Evolutionary conservation across 106 monocot species (phyloP), one percentile per base, ranked within the genome.

Genomic region (Dioscorea dumetorum): DNA sequence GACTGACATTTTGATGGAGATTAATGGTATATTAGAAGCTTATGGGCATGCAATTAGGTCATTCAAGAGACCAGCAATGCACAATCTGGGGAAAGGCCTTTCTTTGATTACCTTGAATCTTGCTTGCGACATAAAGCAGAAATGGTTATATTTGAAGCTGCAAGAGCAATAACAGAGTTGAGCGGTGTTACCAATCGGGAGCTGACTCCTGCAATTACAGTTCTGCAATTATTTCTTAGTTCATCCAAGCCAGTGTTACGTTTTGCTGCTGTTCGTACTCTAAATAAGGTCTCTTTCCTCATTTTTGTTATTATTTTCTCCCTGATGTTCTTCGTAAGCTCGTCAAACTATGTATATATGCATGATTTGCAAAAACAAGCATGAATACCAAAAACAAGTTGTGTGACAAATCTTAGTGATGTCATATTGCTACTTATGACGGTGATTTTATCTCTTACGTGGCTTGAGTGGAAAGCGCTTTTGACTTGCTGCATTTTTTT

Each of bases 131-230:
- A 99, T 57, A 93, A 99, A 83, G 79, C 99, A 71, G 99, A 99
- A 66, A 99, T 99, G 93, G 99, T 99, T 33, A 90, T 90, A 77
- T 75, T 99, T 75, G 99, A 99, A 82, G 93, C 99, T 66, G 93
- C 99, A 57, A 90, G 93, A 62, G 93, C 99, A 73, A 99, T 99
- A 69, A 99, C 99, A 41, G 93, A 93, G 64, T 60, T 99, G 49
- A 85, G 54, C 77, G 93, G 93, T 48, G 99, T 99, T 31, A 93
- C 93, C 64, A 93, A 79, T 62, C 75, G 93, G 35, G 99, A 99
- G 74, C 77, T 99, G 66, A 90, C 83, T 63, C 99, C 99, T 66
- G 99, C 99, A 67, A 99, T 99, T 61, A 99, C 93, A 61, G 93
- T 93, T 53, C 74, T 99, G 21, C 99, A 99, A 72, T 79, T 99